A percentile compares a stretch with the other conserved stretches of the same genome.
These are phyloP conservation scores for Exophiala phaeomuriformis DNA, from an alignment of 2,329 filamentous ascomycete species.

Conservation along the genomic window DNA sequence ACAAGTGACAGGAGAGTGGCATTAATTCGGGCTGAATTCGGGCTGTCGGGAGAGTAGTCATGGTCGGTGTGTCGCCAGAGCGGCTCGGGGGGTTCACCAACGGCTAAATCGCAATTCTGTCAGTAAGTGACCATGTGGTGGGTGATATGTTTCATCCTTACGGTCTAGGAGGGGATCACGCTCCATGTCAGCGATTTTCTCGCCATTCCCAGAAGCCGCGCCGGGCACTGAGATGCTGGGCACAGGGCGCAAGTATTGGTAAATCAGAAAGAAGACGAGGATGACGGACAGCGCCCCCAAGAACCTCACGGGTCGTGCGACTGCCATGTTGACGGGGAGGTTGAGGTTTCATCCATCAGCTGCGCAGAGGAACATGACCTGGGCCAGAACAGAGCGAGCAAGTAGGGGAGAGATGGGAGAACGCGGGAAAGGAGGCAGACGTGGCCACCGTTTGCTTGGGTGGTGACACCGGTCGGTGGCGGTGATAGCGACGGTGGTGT, in stretches of 20 bases:
- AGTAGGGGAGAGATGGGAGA: not conserved
- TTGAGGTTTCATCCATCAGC: conserved; percentile 12
- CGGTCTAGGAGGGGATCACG: conserved; percentile 81
- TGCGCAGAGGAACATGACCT: conserved; percentile 2
- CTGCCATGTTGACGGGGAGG: conserved; percentile 54
- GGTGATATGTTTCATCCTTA: conserved; percentile 42
- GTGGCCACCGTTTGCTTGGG: too few relatives aligned
- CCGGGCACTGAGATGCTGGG: conserved; percentile 33
- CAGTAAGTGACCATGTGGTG: not conserved
- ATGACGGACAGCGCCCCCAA: conserved; percentile 64
- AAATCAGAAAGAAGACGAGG: conserved; percentile 71
- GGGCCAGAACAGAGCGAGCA: not conserved
- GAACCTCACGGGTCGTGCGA: conserved; percentile 76
- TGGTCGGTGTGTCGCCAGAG: conserved; percentile 65
- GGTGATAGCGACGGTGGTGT: too few relatives aligned
- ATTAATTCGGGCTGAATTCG: conserved; percentile 76
- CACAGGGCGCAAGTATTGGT: conserved; percentile 59
- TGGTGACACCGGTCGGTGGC: too few relatives aligned
- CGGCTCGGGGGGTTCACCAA: conserved; percentile 71
- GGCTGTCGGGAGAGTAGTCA: conserved; percentile 69
- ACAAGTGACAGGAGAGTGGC: conserved; percentile 88
- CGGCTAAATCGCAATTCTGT: conserved; percentile 49
- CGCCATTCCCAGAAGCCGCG: conserved; percentile 33
- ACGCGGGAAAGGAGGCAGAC: not conserved
- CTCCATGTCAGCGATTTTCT: conserved; percentile 51